phyloP scores from a whole-genome alignment of 2,329 filamentous ascomycete species.

The Fusarium nurragi region DNA sequence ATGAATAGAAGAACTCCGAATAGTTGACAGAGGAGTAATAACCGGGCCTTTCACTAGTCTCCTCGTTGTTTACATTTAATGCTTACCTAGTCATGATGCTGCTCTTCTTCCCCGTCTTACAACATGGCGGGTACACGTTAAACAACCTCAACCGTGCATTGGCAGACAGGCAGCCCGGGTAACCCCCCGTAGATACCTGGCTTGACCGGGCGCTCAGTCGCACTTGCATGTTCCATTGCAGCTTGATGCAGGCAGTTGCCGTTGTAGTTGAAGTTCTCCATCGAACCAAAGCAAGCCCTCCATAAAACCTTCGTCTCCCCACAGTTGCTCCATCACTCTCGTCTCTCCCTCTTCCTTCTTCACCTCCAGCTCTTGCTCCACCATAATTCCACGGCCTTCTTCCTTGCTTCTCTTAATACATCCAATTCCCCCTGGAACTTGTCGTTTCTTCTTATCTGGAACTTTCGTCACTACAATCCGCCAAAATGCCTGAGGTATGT shows the following conservation, averaged over 20 bases:
- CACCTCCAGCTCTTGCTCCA: constrained; percentile 11
- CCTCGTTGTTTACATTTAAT: neutral
- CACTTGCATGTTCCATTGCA: constrained; percentile 28
- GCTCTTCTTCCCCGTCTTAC: constrained; percentile 26
- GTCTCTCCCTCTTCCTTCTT: constrained; percentile 19
- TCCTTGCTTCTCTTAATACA: constrained; percentile 14
- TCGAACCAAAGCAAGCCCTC: constrained; percentile 39
- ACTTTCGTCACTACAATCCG: constrained; percentile 14
- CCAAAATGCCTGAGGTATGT: constrained; percentile 50
- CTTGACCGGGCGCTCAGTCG: constrained; percentile 15
- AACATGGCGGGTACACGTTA: constrained; percentile 22
- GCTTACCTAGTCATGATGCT: constrained; percentile 10
- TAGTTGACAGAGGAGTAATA: neutral
- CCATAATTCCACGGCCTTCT: constrained; percentile 17
- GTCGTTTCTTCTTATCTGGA: neutral
- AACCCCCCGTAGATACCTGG: constrained; percentile 3
- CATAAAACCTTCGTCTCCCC: constrained; percentile 56
- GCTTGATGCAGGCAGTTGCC: neutral
- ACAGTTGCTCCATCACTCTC: constrained; percentile 19
- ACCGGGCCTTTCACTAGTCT: neutral
- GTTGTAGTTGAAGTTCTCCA: neutral
- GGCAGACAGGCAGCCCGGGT: constrained; percentile 2
- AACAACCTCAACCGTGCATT: constrained; percentile 8
- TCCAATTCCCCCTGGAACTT: constrained; percentile 7
- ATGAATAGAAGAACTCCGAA: neutral